Base-by-base conservation (phyloP, 2,329 filamentous ascomycete genomes). In the Stenocarpella maydis region DNA sequence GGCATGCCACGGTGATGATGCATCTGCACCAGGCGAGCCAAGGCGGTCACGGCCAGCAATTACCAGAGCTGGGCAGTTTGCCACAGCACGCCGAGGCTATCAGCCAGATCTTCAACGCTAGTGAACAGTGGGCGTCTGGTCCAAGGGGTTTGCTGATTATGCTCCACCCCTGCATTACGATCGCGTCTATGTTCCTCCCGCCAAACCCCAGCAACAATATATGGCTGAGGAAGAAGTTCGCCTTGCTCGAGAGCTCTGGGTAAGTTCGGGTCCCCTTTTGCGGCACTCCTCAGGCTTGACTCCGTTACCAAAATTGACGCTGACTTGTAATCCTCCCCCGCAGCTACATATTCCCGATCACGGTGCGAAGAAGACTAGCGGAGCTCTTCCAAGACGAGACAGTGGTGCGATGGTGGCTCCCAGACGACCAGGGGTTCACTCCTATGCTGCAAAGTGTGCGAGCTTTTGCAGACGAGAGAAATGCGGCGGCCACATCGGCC, bases 361-460 rank as follows among this genome's bases (percentile, higher is more conserved):
- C 88, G 15, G 90, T 95, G 74, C 91, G 95, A 69, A 84, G 82
- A 39, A 90, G 91, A 73, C 91, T 98, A 86, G 89, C 92, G 39
- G 87, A 92, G 55, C 79, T 93, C 28, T 97, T 96, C 85, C 84
- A 87, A 70, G 87, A 93, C 52, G 86, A 88, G 17, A 89, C 90
- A 24, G 89, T 94, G 65, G 88, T 88, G 53, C 86, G 91, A 69
- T 98, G 94, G 93, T 99, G 96, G 96, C 86, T 98, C 3, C 93
- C 94, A 2, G 87, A 96, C 77, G 88, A 93, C 72, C 92, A 95
- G 81, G 89, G 88, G 1, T 92, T 92, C 75, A 91, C 88, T 14
- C 87, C 88, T 0, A 88, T 97, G 50, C 85, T 98, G 66, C 90
- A 90, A 64, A 91, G 88, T 66, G 90, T 97, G 71, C 91, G 95